Percentiles rank a stretch among this genome's conserved stretches.
These are phyloP conservation scores for Mycena vitilis DNA, from an alignment of 768 basidiomycete species.

Conservation along the genomic window DNA sequence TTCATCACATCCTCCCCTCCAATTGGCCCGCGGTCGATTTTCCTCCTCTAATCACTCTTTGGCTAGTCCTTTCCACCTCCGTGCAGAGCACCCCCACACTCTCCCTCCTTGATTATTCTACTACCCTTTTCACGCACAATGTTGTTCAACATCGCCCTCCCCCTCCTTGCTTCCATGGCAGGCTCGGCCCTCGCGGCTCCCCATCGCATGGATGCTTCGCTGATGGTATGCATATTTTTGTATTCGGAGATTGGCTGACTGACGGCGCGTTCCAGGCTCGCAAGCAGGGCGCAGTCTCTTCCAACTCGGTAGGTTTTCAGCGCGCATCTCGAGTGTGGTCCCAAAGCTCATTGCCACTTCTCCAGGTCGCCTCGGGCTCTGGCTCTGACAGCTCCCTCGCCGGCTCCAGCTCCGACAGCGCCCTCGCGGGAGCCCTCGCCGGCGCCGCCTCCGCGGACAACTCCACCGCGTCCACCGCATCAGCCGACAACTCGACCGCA, in stretches of 20 bases:
- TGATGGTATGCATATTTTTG: constrained; percentile 28
- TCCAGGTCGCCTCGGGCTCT: background rate
- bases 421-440: background rate
- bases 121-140: constrained; percentile 32
- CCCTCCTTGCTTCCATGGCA: constrained; percentile 40
- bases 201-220: constrained; percentile 34
- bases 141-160: constrained; percentile 44
- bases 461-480: background rate
- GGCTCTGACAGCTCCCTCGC: background rate
- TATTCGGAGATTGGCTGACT: constrained; percentile 20
- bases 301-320: background rate
- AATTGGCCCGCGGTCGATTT: constrained; percentile 32
- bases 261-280: constrained; percentile 12
- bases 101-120: constrained; percentile 26
- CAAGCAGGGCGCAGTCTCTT: background rate
- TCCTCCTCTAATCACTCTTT: constrained; percentile 27
- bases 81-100: constrained; percentile 33
- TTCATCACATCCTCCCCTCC: constrained; percentile 26
- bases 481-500: background rate
- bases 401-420: background rate
- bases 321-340: background rate
- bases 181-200: constrained; percentile 43
- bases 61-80: constrained; percentile 31
- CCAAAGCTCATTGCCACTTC: background rate
- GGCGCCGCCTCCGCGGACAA: constrained; percentile 5